Conservation (phyloP, 352 stramenopile genomes). For the Pythium phragmitis region DNA sequence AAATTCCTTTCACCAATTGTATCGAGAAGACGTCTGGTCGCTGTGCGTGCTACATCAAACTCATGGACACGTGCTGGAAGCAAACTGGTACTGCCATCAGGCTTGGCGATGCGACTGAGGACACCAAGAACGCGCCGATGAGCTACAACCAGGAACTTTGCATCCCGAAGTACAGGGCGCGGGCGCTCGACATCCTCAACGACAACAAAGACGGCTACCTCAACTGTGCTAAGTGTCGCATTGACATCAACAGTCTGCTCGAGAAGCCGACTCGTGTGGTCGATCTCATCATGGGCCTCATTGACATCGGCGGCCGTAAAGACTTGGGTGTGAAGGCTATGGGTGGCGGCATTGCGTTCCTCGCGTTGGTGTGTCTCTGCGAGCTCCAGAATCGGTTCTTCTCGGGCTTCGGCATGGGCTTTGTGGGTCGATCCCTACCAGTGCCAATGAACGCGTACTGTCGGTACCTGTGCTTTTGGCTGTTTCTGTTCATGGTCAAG, state of each 20-base stretch:
- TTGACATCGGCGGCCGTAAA: constrained; percentile 43
- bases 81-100: constrained; percentile 41
- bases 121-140: constrained; percentile 19
- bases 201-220: constrained; percentile 48
- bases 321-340: constrained; percentile 66
- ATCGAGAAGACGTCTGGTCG: constrained; percentile 54
- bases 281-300: constrained; percentile 48
- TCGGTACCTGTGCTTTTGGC: constrained; percentile 83
- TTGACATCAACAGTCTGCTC: constrained; percentile 67
- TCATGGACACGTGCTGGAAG: constrained; percentile 62
- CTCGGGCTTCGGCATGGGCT: constrained; percentile 65
- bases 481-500: constrained; percentile 72
- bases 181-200: constrained; percentile 55
- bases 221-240: constrained; percentile 75
- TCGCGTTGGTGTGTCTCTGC: constrained; percentile 54
- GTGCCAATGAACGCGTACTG: constrained; percentile 73
- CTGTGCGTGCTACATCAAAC: constrained; percentile 69
- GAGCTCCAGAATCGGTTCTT: constrained; percentile 79
- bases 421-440: constrained; percentile 71
- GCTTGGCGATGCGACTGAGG: neutral
- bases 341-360: constrained; percentile 44
- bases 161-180: constrained; percentile 46
- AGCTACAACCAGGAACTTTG: constrained; percentile 66
- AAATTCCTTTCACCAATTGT: constrained; percentile 75
- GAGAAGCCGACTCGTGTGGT: constrained; percentile 59